phyloP scores from a whole-genome alignment of 441 rosid species.

The Euphorbia schlechtendalii region DNA sequence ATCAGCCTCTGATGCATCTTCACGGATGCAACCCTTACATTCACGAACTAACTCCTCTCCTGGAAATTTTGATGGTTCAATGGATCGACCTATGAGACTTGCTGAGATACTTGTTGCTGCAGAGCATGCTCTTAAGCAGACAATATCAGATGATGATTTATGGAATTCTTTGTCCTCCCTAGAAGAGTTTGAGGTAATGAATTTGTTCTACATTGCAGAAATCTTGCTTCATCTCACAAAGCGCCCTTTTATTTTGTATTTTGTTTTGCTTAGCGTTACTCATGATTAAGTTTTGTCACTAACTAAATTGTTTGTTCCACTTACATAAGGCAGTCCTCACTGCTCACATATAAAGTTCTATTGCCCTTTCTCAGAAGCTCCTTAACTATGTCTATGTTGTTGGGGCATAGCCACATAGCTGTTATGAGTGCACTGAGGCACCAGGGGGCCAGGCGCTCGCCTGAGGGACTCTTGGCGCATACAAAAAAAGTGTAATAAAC shows the following conservation, averaged over 20 bases:
- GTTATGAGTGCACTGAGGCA: too few relatives aligned
- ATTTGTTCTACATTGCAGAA: neutral
- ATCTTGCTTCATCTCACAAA: neutral
- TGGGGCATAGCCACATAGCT: neutral
- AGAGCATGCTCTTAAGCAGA: constrained; percentile 67
- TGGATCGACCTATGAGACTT: constrained; percentile 94
- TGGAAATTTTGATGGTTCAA: constrained; percentile 72
- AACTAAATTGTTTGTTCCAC: neutral
- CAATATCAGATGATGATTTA: constrained; percentile 68
- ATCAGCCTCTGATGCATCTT: constrained; percentile 61
- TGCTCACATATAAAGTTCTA: neutral
- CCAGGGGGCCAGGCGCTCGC: too few relatives aligned
- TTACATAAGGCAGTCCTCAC: neutral
- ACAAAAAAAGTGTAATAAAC: too few relatives aligned
- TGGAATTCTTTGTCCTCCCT: constrained; percentile 70
- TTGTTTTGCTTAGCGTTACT: neutral
- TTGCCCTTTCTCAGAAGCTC: neutral
- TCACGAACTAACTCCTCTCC: constrained; percentile 79
- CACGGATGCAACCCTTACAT: constrained; percentile 39
- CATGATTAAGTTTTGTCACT: neutral
- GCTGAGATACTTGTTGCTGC: constrained; percentile 97
- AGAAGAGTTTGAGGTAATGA: constrained; percentile 80
- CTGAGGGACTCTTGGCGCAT: too few relatives aligned
- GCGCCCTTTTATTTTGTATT: neutral
- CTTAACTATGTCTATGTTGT: neutral